Evolutionary conservation across 306 rosid genomes (phyloP).

Genomic region (Corylus heterophylla): DNA sequence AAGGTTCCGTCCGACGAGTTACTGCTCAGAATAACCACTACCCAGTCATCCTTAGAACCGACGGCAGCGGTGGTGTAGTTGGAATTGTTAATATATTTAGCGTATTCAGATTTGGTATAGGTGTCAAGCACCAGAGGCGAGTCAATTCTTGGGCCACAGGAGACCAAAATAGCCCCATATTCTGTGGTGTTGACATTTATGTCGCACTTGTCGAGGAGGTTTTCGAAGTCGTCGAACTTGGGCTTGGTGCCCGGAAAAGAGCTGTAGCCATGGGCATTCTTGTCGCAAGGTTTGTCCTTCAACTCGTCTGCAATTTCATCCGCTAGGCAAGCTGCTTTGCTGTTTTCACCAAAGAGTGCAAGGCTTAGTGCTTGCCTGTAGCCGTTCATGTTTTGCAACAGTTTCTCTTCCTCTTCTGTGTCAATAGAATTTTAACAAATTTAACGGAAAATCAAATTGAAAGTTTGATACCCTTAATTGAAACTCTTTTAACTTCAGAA

Average conservation of each 20-base stretch:
- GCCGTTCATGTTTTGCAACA: slow-evolving; percentile 5
- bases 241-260: not conserved
- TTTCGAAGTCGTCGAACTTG: not conserved
- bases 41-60: not conserved
- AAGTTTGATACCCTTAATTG: no score
- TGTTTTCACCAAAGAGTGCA: not conserved
- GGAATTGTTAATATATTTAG: not conserved
- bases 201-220: not conserved
- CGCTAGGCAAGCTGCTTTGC: slow-evolving; percentile 23
- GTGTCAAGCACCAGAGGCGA: not conserved
- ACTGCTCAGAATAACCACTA: not conserved
- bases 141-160: not conserved
- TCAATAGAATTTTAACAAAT: not conserved
- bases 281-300: slow-evolving; percentile 1
- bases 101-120: not conserved
- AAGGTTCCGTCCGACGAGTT: not conserved
- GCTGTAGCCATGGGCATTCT: not conserved
- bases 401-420: slow-evolving; percentile 1
- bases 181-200: not conserved
- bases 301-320: slow-evolving; percentile 15
- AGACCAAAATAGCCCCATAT: not conserved
- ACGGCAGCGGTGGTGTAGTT: not conserved
- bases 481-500: no score
- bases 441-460: no score
- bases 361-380: slow-evolving; percentile 7